Evolutionary conservation across 805 yeast species (phyloP).

Genomic region (Saturnispora halmiae): DNA sequence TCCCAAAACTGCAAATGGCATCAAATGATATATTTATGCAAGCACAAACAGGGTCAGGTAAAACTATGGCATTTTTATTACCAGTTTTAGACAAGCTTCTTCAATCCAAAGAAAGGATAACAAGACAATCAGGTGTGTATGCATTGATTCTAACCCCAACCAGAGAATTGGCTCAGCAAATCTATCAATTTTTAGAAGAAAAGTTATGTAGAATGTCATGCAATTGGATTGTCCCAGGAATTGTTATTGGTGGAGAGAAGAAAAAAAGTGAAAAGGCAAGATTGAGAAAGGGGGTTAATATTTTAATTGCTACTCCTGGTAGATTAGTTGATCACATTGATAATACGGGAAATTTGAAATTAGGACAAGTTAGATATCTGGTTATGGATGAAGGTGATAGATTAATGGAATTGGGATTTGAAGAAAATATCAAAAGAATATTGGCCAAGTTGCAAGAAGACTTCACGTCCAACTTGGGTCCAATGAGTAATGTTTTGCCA

Average conservation of each 20-base stretch:
- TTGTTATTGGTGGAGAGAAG: conserved; percentile 97
- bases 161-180: conserved; percentile 88
- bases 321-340: conserved; percentile 90
- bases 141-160: conserved; percentile 90
- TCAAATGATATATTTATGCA: conserved; percentile 70
- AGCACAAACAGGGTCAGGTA: conserved; percentile 98
- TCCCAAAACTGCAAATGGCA: conserved; percentile 44
- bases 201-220: conserved; percentile 52
- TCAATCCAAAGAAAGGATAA: conserved; percentile 41
- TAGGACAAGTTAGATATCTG: conserved; percentile 73
- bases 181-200: conserved; percentile 68
- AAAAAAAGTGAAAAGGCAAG: conserved; percentile 95
- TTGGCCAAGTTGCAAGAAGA: conserved; percentile 45
- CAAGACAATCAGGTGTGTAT: conserved; percentile 72
- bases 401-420: conserved; percentile 91
- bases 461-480: conserved; percentile 31
- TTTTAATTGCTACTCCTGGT: conserved; percentile 97
- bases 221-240: conserved; percentile 88
- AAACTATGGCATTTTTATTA: conserved; percentile 77
- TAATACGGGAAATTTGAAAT: conserved; percentile 68
- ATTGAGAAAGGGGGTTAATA: conserved; percentile 88
- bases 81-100: conserved; percentile 68
- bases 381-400: conserved; percentile 95
- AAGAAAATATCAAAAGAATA: conserved; percentile 79
- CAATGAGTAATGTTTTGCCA: conserved; percentile 43